Conservation (phyloP, 768 basidiomycete species). For the Naganishia friedmannii region DNA sequence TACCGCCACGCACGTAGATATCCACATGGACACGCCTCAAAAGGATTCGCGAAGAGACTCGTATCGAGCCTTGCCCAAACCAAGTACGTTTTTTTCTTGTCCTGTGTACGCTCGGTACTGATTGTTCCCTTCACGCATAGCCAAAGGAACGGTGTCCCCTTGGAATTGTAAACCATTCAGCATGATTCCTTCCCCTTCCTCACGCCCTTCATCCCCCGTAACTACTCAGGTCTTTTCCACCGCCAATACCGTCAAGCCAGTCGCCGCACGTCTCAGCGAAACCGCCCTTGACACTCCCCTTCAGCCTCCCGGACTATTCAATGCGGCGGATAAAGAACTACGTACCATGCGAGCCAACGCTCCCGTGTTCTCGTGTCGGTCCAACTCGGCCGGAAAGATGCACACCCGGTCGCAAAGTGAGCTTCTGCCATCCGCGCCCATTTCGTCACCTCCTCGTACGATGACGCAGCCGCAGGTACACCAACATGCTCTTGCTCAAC, state of each 20-base stretch:
- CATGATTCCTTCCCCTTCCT: constrained; percentile 4
- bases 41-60: background rate
- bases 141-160: background rate
- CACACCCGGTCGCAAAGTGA: constrained; percentile 10
- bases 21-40: too few relatives aligned
- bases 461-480: background rate
- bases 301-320: background rate
- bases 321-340: background rate
- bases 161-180: background rate
- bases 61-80: background rate
- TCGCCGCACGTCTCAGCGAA: background rate
- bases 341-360: background rate
- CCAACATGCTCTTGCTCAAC: background rate
- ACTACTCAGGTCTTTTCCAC: background rate
- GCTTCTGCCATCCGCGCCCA: background rate
- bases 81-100: background rate
- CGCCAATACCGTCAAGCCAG: background rate
- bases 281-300: background rate
- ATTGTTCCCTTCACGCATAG: background rate
- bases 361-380: background rate
- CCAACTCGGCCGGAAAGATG: background rate
- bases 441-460: background rate
- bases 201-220: background rate
- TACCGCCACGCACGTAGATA: background rate
- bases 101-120: background rate